A percentile compares a stretch with the other conserved stretches of the same genome.
These are phyloP conservation scores for Lichtheimia ornata DNA, from an alignment of 371 early-diverging fungal genomes.

Conservation along the genomic window DNA sequence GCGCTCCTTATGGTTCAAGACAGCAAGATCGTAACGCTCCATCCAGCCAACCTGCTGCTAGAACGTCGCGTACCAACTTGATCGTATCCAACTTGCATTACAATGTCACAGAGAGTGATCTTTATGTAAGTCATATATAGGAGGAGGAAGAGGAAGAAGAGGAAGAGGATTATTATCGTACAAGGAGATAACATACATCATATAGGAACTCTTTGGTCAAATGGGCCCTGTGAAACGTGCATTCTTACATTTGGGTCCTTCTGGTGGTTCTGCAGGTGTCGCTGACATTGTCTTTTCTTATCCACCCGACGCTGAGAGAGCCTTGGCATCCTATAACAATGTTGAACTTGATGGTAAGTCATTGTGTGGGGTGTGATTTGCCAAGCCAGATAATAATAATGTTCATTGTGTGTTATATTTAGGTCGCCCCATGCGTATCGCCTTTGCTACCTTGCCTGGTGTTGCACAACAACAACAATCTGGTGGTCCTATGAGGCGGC, in stretches of 20 bases:
- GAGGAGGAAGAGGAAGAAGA: background rate
- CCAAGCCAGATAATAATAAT: no score
- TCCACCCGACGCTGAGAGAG: slow-evolving; percentile 53
- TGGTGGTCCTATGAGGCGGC: slow-evolving; percentile 10
- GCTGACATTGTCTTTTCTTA: slow-evolving; percentile 60
- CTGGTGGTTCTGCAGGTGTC: slow-evolving; percentile 65
- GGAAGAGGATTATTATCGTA: background rate
- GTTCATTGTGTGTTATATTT: slow-evolving; percentile 5
- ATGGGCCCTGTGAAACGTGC: slow-evolving; percentile 52
- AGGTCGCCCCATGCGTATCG: slow-evolving; percentile 57
- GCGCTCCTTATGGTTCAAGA: slow-evolving; percentile 16
- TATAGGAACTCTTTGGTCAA: slow-evolving; percentile 58
- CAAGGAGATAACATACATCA: background rate
- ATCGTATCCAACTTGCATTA: slow-evolving; percentile 65
- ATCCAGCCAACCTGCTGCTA: background rate
- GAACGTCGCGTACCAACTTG: slow-evolving; percentile 29
- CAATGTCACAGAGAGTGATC: slow-evolving; percentile 68
- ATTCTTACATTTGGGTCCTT: slow-evolving; percentile 57
- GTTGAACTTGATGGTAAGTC: slow-evolving; percentile 62
- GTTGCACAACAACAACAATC: slow-evolving; percentile 5
- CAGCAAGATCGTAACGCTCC: slow-evolving; percentile 2
- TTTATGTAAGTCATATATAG: slow-evolving; percentile 49
- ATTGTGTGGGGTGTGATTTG: background rate
- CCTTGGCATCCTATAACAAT: slow-evolving; percentile 58
- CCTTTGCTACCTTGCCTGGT: slow-evolving; percentile 18